phyloP scores from a whole-genome alignment of 352 stramenopile species.

The Phytophthora cactorum region DNA sequence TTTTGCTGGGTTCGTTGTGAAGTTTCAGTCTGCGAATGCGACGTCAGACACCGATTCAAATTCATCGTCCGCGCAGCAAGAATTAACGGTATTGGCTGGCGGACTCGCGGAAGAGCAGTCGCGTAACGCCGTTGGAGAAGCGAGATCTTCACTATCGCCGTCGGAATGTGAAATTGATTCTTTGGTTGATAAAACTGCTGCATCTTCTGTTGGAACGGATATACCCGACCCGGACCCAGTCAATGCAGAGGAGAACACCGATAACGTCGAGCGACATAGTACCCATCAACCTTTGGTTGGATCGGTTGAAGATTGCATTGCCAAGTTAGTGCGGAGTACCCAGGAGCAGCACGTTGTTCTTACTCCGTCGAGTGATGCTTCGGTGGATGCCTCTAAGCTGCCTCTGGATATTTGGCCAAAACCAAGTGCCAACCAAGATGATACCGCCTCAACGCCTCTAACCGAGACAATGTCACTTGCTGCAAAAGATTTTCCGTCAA shows the following conservation, averaged over 20 bases:
- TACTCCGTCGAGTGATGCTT: neutral
- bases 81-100: neutral
- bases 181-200: neutral
- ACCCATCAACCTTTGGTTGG: conserved; percentile 8
- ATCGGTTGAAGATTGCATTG: conserved; percentile 32
- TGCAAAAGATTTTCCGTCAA: conserved; percentile 35
- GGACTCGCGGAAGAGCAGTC: neutral
- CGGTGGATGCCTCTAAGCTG: conserved; percentile 18
- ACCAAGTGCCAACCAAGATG: neutral
- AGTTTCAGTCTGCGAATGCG: conserved; percentile 12
- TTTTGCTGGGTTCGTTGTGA: conserved; percentile 26
- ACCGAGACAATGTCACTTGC: conserved; percentile 22
- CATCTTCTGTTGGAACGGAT: conserved; percentile 5
- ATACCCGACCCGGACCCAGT: conserved; percentile 18
- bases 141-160: neutral
- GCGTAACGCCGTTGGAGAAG: neutral
- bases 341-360: conserved; percentile 9
- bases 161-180: neutral
- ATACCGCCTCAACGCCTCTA: conserved; percentile 1
- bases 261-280: neutral
- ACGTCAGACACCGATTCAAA: neutral
- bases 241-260: neutral
- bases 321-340: conserved; percentile 9
- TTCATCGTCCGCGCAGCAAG: neutral
- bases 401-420: conserved; percentile 3